Conservation (phyloP, 2,329 filamentous ascomycete species). For the Cercospora berteroae region DNA sequence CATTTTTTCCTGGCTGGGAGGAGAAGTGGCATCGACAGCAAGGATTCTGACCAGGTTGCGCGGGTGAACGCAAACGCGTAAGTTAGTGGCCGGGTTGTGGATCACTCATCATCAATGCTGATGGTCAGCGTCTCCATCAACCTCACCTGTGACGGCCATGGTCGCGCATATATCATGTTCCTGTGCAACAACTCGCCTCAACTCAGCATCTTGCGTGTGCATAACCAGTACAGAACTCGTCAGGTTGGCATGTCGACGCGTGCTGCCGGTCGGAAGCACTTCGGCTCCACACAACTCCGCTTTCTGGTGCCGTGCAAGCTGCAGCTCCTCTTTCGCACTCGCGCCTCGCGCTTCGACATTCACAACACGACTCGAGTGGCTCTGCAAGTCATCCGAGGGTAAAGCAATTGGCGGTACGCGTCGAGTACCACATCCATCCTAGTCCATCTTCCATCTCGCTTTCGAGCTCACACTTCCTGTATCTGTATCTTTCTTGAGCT, state of each 20-base stretch:
- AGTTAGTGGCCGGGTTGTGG: neutral
- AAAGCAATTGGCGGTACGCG: neutral
- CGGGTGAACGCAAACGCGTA: neutral
- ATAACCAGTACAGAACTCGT: neutral
- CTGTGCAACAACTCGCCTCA: neutral
- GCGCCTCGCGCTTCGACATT: neutral
- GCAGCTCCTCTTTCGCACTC: neutral
- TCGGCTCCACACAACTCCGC: conserved; percentile 4
- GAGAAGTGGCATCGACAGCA: conserved; percentile 68
- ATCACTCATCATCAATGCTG: neutral
- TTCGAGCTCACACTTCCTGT: neutral
- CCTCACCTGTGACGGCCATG: neutral
- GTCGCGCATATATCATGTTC: neutral
- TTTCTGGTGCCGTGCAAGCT: neutral
- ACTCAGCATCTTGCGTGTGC: neutral
- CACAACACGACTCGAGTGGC: neutral
- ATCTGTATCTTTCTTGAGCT: neutral
- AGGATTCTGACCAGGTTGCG: conserved; percentile 47
- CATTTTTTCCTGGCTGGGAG: conserved; percentile 75
- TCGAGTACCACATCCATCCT: neutral
- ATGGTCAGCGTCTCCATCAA: neutral
- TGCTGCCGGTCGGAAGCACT: neutral
- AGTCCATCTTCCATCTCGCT: neutral
- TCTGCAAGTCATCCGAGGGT: conserved; percentile 5
- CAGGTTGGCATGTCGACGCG: neutral